Evolutionary conservation across 129 eudicot species (phyloP).

Genomic region (Mikania micrantha): DNA sequence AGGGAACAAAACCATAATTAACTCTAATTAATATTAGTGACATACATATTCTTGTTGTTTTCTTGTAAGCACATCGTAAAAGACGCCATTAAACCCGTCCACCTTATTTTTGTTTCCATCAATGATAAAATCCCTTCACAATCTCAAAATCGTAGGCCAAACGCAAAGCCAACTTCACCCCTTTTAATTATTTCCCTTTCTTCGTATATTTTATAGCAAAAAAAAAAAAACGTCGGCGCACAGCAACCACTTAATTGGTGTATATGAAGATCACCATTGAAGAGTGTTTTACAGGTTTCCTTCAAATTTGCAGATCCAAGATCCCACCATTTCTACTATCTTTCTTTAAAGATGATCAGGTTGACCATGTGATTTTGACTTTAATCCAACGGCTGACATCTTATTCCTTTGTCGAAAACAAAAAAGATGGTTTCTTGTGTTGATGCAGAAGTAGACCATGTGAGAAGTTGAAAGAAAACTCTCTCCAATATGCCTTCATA

Average conservation of each 20-base stretch:
- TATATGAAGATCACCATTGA: conserved; percentile 20
- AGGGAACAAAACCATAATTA: no score
- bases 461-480: conserved; percentile 22
- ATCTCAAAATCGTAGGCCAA: conserved; percentile 35
- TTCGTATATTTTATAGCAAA: conserved; percentile 1
- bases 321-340: conserved; percentile 2
- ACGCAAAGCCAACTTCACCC: conserved; percentile 39
- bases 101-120: conserved; percentile 10
- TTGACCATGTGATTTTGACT: neutral
- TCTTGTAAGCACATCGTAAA: conserved; percentile 20
- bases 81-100: conserved; percentile 29
- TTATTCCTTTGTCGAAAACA: no score
- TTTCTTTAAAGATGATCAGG: conserved; percentile 5
- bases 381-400: conserved; percentile 8
- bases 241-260: conserved; percentile 12
- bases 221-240: conserved; percentile 24
- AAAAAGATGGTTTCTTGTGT: conserved; percentile 6
- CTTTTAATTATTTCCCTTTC: conserved; percentile 15
- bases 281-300: conserved; percentile 14
- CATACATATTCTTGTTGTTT: neutral
- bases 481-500: conserved; percentile 21
- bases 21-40: no score
- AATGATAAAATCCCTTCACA: conserved; percentile 14
- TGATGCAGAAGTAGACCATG: conserved; percentile 18
- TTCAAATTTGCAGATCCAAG: conserved; percentile 16